Conservation (phyloP, 768 basidiomycete genomes). For the Leccinum fibrillosum region DNA sequence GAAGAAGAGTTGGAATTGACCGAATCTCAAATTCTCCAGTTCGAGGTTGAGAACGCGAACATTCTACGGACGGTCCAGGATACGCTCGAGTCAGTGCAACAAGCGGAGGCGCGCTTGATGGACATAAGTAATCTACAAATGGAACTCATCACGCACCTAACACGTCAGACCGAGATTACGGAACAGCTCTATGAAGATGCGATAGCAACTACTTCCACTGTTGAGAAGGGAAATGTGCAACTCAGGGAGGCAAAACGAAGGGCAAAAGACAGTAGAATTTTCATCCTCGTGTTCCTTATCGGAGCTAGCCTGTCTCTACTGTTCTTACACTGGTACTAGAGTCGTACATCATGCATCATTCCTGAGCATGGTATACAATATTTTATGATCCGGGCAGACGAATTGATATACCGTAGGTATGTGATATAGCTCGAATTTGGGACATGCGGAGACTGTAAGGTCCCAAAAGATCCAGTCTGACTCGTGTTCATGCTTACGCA, state of each 20-base stretch:
- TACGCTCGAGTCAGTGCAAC: constrained; percentile 83
- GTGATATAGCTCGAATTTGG: background rate
- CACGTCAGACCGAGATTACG: constrained; percentile 86
- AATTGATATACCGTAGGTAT: background rate
- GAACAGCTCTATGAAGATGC: constrained; percentile 96
- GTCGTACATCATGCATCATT: constrained; percentile 1
- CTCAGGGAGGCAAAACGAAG: constrained; percentile 85
- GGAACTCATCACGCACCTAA: constrained; percentile 85
- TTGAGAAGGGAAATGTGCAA: constrained; percentile 89
- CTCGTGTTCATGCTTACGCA: background rate
- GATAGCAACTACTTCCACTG: constrained; percentile 77
- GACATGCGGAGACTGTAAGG: background rate
- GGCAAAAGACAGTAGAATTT: constrained; percentile 83
- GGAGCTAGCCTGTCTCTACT: constrained; percentile 89
- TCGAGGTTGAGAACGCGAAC: constrained; percentile 87
- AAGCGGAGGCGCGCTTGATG: constrained; percentile 86
- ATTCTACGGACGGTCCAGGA: constrained; percentile 83
- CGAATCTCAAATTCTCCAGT: constrained; percentile 85
- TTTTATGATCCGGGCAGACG: background rate
- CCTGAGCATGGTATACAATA: constrained; percentile 6
- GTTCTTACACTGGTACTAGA: constrained; percentile 89
- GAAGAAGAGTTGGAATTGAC: constrained; percentile 82
- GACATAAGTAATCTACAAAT: constrained; percentile 94
- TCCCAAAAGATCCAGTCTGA: background rate
- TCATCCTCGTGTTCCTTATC: constrained; percentile 87